These are phyloP conservation scores for Diaporthe velutina DNA, from an alignment of 2,329 filamentous ascomycete genomes.

Conservation along the genomic window DNA sequence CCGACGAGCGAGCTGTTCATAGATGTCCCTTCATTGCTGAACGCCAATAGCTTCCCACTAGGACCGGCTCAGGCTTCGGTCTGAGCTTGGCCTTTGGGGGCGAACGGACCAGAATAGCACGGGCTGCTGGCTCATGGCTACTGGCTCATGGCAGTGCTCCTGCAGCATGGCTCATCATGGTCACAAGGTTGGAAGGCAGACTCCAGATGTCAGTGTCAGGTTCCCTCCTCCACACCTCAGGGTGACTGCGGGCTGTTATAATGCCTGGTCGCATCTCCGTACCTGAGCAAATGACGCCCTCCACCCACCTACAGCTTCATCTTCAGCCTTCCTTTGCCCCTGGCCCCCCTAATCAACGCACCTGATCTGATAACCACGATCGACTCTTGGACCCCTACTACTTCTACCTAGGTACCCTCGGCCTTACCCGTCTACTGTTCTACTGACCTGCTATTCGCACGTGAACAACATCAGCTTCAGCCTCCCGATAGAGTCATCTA, in stretches of 20 bases:
- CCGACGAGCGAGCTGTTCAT: background rate
- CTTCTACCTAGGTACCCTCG: background rate
- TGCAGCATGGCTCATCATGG: constrained; percentile 7
- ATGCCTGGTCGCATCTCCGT: background rate
- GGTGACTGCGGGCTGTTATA: background rate
- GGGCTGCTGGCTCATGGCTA: background rate
- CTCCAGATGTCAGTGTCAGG: constrained; percentile 16
- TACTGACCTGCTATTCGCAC: constrained; percentile 10
- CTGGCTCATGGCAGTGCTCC: constrained; percentile 9
- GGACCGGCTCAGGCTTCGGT: background rate
- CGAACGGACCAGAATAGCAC: background rate
- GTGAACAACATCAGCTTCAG: constrained; percentile 18
- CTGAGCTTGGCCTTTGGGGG: constrained; percentile 1
- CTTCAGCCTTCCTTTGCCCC: background rate
- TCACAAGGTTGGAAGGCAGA: constrained; percentile 26
- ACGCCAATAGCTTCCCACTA: background rate
- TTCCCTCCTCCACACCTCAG: background rate
- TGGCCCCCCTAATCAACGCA: background rate
- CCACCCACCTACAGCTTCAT: background rate
- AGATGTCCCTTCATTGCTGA: constrained; percentile 2
- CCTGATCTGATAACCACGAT: constrained; percentile 7
- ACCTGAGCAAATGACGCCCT: constrained; percentile 21
- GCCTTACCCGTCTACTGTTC: background rate
- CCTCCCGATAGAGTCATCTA: background rate
- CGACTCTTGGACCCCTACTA: background rate